Base-by-base conservation (phyloP, 2,329 filamentous ascomycete species). In the Botrytis squamosa region DNA sequence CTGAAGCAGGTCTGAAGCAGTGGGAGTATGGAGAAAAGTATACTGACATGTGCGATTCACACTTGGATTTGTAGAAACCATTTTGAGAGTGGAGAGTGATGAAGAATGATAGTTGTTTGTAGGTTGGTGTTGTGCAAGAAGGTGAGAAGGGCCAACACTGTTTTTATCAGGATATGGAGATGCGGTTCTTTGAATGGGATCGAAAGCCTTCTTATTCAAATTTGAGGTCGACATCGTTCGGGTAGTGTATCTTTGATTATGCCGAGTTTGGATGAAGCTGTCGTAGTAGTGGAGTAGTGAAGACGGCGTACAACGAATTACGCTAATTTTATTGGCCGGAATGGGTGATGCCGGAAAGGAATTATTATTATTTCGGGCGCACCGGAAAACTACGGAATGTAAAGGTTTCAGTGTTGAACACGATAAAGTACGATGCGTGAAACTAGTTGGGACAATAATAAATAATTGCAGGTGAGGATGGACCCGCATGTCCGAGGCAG, bases 31-130 rank as follows among this genome's bases (percentile, higher is more conserved):
- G n/a, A 22, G 38, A 57, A 33, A 18, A 33, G 86, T 85, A 90
- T 70, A 72, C 74, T 74, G 22, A 86, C 4, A 90, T 83, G 25
- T 85, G 83, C 81, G 89, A 84, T 69, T 88, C 95, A 93, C 74
- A 22, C 57, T 70, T 29, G 57, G 44, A 55, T 74, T 44, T 40
- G 36, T 63, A 33, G 74, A 66, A 57, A 73, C 65, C 73, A 75
- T 74, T 73, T 70, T 81, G 76, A 77, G 75, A 71, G 80, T 78
- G 70, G 76, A 78, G 67, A 78, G 77, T 52, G 78, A 80, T 68
- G 79, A 79, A 73, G 73, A 78, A 74, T 78, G 74, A 70, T 70
- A 77, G 55, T 77, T 77, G 62, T 71, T 76, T 73, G 76, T 76
- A 77, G 72, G 75, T 75, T 70, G 75, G 49, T 63, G 78, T 72